A percentile compares a stretch with the other conserved stretches of the same genome.
Conservation (phyloP, 2,329 filamentous ascomycete genomes). For the Fusarium sp. region DNA sequence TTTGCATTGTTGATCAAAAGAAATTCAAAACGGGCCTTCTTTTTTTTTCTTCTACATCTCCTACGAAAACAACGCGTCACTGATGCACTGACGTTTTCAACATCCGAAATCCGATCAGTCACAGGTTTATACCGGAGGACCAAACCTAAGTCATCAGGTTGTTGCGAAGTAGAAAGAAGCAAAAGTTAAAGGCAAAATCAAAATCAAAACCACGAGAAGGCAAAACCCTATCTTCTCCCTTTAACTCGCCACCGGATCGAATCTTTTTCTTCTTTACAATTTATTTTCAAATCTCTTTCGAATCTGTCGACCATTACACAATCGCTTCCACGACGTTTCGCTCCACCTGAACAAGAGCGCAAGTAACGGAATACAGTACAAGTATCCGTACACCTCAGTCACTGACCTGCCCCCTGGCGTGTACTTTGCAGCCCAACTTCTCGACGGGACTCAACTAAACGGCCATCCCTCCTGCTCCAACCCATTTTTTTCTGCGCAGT, state of each 20-base stretch:
- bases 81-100: slow-evolving; percentile 4
- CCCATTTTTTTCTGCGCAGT: neutral
- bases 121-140: slow-evolving; percentile 12
- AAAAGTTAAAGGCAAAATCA: neutral
- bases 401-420: slow-evolving; percentile 26
- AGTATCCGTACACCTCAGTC: slow-evolving; percentile 4
- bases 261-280: neutral
- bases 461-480: neutral
- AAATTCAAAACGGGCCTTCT: neutral
- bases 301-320: slow-evolving; percentile 25
- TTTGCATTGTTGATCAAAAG: slow-evolving; percentile 8
- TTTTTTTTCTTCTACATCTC: neutral
- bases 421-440: slow-evolving; percentile 11
- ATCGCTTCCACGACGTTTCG: slow-evolving; percentile 34
- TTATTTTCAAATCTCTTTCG: neutral
- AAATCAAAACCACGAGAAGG: neutral
- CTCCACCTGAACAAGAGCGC: slow-evolving; percentile 26
- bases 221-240: neutral
- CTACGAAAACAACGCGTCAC: neutral
- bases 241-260: neutral
- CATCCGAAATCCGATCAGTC: slow-evolving; percentile 20
- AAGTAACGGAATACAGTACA: neutral
- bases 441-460: neutral
- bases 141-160: slow-evolving; percentile 18
- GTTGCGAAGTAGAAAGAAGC: slow-evolving; percentile 24